These are phyloP conservation scores for Cucumis cinereus DNA, from an alignment of 306 rosid genomes.

Conservation along the genomic window DNA sequence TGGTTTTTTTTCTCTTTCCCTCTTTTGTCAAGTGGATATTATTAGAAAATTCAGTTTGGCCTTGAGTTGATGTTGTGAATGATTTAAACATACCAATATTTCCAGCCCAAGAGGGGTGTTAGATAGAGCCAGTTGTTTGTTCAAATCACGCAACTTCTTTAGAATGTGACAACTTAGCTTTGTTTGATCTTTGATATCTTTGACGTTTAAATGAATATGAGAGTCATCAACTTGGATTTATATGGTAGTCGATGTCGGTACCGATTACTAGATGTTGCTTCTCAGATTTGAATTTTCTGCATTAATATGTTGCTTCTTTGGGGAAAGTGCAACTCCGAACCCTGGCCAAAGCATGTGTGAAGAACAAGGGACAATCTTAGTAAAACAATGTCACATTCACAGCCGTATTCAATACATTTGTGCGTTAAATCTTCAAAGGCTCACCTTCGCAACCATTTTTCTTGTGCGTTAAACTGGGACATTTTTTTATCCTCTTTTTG, in stretches of 20 bases:
- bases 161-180: not conserved
- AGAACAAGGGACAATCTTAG: not conserved
- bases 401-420: not conserved
- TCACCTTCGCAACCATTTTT: not conserved
- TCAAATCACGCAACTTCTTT: not conserved
- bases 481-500: not conserved
- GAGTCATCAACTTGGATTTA: not conserved
- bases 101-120: not conserved
- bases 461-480: not conserved
- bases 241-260: not conserved
- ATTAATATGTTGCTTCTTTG: not conserved
- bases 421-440: not conserved
- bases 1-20: not conserved
- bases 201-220: not conserved
- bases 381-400: not conserved
- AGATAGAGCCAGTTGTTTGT: slow-evolving; percentile 2
- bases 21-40: not conserved
- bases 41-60: slow-evolving; percentile 2
- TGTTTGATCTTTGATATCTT: not conserved
- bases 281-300: not conserved
- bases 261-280: not conserved
- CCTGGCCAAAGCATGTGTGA: not conserved
- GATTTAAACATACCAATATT: not conserved
- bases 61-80: not conserved
- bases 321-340: not conserved